phyloP scores from a whole-genome alignment of 208 protist genomes.

The Leishmania gerbilli region DNA sequence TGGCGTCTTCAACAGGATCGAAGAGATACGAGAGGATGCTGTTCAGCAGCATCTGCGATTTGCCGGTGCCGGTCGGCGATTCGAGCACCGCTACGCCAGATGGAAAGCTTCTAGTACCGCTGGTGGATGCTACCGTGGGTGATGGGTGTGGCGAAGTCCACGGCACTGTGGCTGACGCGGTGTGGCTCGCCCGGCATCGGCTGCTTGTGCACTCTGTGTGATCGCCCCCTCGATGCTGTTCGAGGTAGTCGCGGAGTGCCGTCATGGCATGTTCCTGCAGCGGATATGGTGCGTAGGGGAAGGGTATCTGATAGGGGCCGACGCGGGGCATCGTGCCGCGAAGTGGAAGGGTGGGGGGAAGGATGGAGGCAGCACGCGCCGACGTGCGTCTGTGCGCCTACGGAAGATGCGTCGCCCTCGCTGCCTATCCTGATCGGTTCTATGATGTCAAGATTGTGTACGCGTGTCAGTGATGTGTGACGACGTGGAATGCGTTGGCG shows the following conservation, averaged over 20 bases:
- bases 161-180: background rate
- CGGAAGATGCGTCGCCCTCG: background rate
- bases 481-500: background rate
- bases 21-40: constrained; percentile 72
- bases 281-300: constrained; percentile 81
- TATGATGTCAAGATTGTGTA: background rate
- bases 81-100: constrained; percentile 90
- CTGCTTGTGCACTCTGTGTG: background rate
- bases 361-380: background rate
- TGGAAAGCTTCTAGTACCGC: background rate
- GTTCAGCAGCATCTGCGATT: constrained; percentile 95
- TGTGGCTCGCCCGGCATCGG: background rate
- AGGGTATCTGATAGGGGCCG: constrained; percentile 66
- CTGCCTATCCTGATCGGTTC: background rate
- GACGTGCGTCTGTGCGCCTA: background rate
- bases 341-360: background rate
- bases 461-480: background rate
- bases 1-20: constrained; percentile 22
- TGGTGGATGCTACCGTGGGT: background rate
- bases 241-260: constrained; percentile 48
- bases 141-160: background rate
- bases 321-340: constrained; percentile 27
- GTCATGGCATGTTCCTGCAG: constrained; percentile 78
- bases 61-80: constrained; percentile 95
- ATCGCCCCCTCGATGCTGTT: constrained; percentile 3